Evolutionary conservation across 2,329 filamentous ascomycete species (phyloP).

Genomic region (Epichloe elymi): DNA sequence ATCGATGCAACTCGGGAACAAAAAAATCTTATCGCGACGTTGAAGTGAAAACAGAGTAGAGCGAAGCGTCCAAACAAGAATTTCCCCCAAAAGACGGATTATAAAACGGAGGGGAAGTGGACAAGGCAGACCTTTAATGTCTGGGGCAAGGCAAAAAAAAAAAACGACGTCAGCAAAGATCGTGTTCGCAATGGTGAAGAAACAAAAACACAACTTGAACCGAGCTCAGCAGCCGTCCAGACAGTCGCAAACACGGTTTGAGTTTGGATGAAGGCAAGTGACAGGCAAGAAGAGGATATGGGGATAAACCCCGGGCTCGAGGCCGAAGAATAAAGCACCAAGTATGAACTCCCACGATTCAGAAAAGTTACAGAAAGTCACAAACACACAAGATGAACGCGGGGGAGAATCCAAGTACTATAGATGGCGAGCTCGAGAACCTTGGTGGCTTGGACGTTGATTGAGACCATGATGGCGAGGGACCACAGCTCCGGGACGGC

Average conservation of each 20-base stretch:
- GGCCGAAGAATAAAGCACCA: background rate
- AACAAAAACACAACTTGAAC: background rate
- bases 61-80: no score
- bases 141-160: background rate
- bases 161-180: background rate
- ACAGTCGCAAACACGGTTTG: background rate
- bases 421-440: background rate
- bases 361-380: background rate
- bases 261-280: background rate
- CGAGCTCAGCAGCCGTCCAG: background rate
- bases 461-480: background rate
- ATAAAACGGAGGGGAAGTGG: background rate
- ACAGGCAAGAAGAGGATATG: background rate
- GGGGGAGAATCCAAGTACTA: background rate
- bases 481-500: conserved; percentile 4
- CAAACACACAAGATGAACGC: background rate
- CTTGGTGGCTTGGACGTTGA: background rate
- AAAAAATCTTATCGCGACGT: no score
- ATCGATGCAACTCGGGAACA: background rate
- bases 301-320: background rate
- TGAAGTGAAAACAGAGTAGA: no score
- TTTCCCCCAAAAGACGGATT: background rate
- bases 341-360: background rate
- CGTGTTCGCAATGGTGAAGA: background rate
- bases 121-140: background rate